Evolutionary conservation across 805 yeast genomes (phyloP).

Genomic region (Zygotorulaspora danielsina): DNA sequence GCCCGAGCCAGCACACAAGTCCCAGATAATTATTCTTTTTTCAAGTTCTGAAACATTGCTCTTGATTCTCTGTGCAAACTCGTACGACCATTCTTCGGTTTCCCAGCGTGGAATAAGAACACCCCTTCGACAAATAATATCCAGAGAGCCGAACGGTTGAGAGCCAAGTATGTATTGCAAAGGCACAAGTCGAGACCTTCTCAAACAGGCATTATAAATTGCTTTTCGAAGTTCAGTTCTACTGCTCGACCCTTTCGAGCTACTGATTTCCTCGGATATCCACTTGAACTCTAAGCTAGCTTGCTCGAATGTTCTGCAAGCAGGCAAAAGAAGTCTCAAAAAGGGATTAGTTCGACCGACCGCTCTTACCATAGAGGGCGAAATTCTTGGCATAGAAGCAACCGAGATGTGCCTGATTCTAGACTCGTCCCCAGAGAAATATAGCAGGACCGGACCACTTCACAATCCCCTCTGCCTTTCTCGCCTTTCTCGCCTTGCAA

Average conservation of each 20-base stretch:
- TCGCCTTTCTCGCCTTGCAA: too few species aligned
- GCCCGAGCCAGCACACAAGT: constrained; percentile 86
- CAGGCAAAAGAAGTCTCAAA: constrained; percentile 29
- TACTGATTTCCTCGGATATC: constrained; percentile 21
- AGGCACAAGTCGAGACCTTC: constrained; percentile 57
- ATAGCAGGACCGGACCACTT: too few species aligned
- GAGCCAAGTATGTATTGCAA: constrained; percentile 78
- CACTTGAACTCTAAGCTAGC: constrained; percentile 29
- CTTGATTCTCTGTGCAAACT: constrained; percentile 15
- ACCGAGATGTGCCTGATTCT: not conserved
- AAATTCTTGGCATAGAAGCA: constrained; percentile 22
- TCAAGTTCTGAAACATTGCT: not conserved
- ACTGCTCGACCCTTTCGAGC: not conserved
- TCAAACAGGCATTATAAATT: constrained; percentile 43
- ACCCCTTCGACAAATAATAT: constrained; percentile 52
- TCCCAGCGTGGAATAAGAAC: constrained; percentile 93
- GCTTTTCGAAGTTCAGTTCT: not conserved
- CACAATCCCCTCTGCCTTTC: too few species aligned
- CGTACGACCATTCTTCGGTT: constrained; percentile 83
- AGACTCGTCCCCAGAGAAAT: too few species aligned
- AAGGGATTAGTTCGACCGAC: constrained; percentile 17
- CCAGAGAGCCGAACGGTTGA: constrained; percentile 80
- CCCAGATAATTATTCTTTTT: constrained; percentile 41
- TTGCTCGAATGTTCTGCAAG: constrained; percentile 23
- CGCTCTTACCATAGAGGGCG: constrained; percentile 13